Evolutionary conservation across 179 eudicot species (phyloP).

Genomic region (Drosera spatulata): DNA sequence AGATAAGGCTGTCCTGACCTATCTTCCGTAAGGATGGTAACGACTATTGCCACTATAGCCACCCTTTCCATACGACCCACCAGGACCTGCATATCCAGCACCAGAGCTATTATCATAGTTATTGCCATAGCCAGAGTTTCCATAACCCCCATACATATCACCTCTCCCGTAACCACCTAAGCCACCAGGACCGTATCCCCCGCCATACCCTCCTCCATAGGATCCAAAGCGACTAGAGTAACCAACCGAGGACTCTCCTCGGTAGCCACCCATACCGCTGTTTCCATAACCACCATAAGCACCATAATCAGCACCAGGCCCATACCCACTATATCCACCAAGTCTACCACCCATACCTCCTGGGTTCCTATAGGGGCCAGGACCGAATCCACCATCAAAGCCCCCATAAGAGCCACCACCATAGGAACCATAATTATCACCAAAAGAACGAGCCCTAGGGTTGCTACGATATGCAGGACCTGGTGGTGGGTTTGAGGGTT

Average conservation of each 20-base stretch:
- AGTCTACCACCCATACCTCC: conserved; percentile 58
- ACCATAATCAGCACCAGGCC: conserved; percentile 22
- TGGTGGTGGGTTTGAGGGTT: conserved; percentile 80
- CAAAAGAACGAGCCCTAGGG: conserved; percentile 30
- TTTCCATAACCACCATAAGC: conserved; percentile 54
- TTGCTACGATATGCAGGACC: conserved; percentile 60
- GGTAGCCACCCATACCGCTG: conserved; percentile 46
- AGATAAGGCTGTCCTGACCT: conserved; percentile 19
- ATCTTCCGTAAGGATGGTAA: conserved; percentile 73
- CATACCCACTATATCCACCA: conserved; percentile 64
- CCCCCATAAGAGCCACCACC: conserved; percentile 37
- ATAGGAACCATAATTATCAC: conserved; percentile 35
- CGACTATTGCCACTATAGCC: conserved; percentile 71
- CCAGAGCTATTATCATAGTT: conserved; percentile 51
- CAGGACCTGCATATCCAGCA: conserved; percentile 48
- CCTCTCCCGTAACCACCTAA: conserved; percentile 48
- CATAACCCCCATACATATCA: conserved; percentile 44
- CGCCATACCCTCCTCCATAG: conserved; percentile 49
- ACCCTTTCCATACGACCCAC: conserved; percentile 53
- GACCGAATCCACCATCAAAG: conserved; percentile 54
- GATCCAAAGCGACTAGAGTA: conserved; percentile 62
- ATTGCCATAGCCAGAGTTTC: conserved; percentile 36
- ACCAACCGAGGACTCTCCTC: conserved; percentile 53
- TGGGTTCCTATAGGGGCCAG: conserved; percentile 64
- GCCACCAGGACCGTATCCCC: conserved; percentile 46